Percentiles rank a stretch among this genome's conserved stretches.
phyloP scores from a whole-genome alignment of 2,329 filamentous ascomycete genomes.

The Monilinia vaccinii-corymbosi region DNA sequence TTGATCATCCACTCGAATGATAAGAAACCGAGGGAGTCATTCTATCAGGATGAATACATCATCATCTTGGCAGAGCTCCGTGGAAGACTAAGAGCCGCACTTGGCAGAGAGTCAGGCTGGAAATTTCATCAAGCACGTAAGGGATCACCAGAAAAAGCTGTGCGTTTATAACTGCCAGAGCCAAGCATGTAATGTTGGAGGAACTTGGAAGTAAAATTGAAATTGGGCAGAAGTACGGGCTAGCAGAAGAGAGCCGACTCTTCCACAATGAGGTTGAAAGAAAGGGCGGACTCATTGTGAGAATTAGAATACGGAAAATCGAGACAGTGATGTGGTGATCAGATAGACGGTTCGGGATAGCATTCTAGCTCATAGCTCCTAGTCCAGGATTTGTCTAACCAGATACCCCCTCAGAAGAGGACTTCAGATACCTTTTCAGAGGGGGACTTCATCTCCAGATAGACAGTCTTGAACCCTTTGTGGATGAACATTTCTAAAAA shows the following conservation, averaged over 20 bases:
- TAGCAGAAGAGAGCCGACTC: background rate
- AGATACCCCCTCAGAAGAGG: slow-evolving; percentile 4
- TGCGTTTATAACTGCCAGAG: background rate
- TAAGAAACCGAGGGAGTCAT: background rate
- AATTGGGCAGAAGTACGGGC: background rate
- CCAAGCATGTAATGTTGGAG: background rate
- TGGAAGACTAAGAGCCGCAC: slow-evolving; percentile 3
- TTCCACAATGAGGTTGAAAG: background rate
- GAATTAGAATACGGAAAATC: background rate
- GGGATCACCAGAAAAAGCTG: background rate
- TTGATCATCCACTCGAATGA: slow-evolving; percentile 6
- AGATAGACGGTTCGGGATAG: slow-evolving; percentile 1
- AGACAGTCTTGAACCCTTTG: background rate
- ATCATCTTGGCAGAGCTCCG: slow-evolving; percentile 3
- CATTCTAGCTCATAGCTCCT: slow-evolving; percentile 9
- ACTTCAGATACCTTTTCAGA: slow-evolving; percentile 6
- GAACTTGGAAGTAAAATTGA: background rate
- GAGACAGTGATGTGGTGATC: background rate
- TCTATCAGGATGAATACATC: slow-evolving; percentile 8
- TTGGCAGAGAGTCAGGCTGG: slow-evolving; percentile 6
- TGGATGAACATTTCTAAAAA: slow-evolving; percentile 10
- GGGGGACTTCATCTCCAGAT: slow-evolving; percentile 2
- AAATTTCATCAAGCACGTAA: background rate
- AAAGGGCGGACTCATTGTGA: background rate
- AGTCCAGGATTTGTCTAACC: background rate